Evolutionary conservation across 768 basidiomycete species (phyloP), one percentile per base, ranked within the genome.

Genomic region (Trametes punicea): DNA sequence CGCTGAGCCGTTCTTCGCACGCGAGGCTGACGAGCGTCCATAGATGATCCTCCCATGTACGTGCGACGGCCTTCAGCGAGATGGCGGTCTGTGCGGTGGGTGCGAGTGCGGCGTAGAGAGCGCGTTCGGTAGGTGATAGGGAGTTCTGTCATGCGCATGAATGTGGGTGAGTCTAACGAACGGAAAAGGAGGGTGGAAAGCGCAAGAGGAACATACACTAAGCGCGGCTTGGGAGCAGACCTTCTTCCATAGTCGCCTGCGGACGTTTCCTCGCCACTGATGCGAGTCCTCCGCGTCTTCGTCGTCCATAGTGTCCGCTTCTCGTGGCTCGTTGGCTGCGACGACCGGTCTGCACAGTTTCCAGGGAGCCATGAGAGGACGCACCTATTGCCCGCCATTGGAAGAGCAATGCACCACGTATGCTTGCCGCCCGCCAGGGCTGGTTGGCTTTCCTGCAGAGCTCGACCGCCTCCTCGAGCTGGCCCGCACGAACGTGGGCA

Each of bases 31-130:
- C 75, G 55, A 90, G 87, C 0, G 90, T 92, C 97, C 97, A 99
- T 0, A 98, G 76, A 66, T 95, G 87, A 65, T 99, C 97, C 65
- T 95, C 90, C 95, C 96, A 98, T 20, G 90, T 88, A 30, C 85
- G 73, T 65, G 92, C 95, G 3, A 88, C 83, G 0, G 84, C 78
- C 59, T 88, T 84, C 30, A 93, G 80, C 29, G 87, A 70, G 20
- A 70, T 73, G 0, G 82, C 78, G 1, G 88, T 90, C 69, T 79
- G 85, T 42, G 77, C 81, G 11, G 78, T 87, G 29, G 85, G 95
- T 25, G 78, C 85, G 7, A 99, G 81, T 0, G 93, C 85, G 0
- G 94, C 95, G 62, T 93, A 95, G 0, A 98, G 74, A 1, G 85
- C 79, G n/a, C 93, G 86, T 69, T 98, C 93, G 34, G 84, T 76